Percentiles rank a stretch among this genome's conserved stretches.
phyloP scores from a whole-genome alignment of 169 alveolate species.

The Perkinsus marinus region DNA sequence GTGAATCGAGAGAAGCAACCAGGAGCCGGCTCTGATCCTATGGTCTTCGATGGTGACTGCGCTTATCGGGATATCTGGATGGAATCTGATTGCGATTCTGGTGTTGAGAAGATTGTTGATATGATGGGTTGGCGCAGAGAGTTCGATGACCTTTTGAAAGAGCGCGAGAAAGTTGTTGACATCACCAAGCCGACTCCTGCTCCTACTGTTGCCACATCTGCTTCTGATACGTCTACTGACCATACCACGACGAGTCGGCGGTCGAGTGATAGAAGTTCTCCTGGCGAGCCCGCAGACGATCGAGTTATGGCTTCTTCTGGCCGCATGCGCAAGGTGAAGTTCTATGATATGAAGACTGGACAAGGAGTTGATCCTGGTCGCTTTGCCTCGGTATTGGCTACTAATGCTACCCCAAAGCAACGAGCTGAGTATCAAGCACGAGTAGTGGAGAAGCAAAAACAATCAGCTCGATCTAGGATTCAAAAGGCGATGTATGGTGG shows the following conservation, averaged over 20 bases:
- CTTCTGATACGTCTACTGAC: not conserved
- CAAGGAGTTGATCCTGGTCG: not conserved
- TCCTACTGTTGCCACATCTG: not conserved
- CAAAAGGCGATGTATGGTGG: not conserved
- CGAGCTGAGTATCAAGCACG: not conserved
- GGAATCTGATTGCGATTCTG: not conserved
- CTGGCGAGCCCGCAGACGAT: not conserved
- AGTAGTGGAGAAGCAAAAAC: not conserved
- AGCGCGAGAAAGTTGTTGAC: not conserved
- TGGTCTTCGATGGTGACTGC: not conserved
- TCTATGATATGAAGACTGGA: not conserved
- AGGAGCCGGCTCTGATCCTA: not conserved
- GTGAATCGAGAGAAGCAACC: not conserved
- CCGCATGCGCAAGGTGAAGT: not conserved
- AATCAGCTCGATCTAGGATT: not conserved
- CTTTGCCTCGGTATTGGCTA: not conserved
- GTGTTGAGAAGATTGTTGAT: not conserved
- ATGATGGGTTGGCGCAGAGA: not conserved
- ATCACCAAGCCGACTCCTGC: not conserved
- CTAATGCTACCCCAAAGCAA: not conserved
- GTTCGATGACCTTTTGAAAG: not conserved
- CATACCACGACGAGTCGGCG: not conserved
- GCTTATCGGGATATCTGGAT: not conserved
- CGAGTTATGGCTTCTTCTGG: not conserved
- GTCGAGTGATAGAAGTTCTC: not conserved